phyloP scores from a whole-genome alignment of 2,329 filamentous ascomycete species.

The Tolypocladium cylindrosporum region DNA sequence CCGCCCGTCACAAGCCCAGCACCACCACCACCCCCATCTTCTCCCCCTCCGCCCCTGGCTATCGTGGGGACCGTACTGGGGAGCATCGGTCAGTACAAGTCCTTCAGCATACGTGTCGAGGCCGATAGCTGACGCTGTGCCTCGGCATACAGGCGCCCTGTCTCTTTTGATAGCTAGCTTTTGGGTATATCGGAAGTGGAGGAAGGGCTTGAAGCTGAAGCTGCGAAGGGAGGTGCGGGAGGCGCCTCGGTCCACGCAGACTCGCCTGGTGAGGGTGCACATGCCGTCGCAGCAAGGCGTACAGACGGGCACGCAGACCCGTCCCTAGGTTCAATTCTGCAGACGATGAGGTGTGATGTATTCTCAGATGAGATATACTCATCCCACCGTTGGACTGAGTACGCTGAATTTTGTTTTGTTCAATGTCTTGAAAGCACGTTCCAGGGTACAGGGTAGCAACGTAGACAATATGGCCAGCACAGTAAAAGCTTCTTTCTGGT shows the following conservation, averaged over 20 bases:
- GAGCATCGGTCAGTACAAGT: conserved; percentile 5
- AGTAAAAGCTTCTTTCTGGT: not conserved
- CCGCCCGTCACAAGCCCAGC: not conserved
- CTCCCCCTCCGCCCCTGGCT: not conserved
- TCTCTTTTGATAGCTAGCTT: not conserved
- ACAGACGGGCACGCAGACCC: not conserved
- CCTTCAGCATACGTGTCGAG: not conserved
- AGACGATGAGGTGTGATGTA: not conserved
- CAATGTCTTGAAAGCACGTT: too few species aligned
- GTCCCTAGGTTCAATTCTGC: not conserved
- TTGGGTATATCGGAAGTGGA: conserved; percentile 4
- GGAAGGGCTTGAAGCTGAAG: not conserved
- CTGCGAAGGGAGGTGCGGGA: not conserved
- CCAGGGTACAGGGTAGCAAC: not conserved
- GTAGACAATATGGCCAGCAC: too few species aligned
- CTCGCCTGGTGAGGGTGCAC: not conserved
- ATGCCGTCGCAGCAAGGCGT: too few species aligned
- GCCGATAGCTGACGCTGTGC: not conserved
- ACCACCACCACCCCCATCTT: not conserved
- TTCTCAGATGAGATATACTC: not conserved
- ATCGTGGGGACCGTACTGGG: conserved; percentile 6
- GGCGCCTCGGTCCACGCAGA: not conserved
- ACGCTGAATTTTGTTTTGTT: too few species aligned
- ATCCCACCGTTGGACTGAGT: not conserved
- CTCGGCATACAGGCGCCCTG: not conserved